Evolutionary conservation across 2,329 filamentous ascomycete genomes (phyloP).

Genomic region (Hypomyces perniciosus): DNA sequence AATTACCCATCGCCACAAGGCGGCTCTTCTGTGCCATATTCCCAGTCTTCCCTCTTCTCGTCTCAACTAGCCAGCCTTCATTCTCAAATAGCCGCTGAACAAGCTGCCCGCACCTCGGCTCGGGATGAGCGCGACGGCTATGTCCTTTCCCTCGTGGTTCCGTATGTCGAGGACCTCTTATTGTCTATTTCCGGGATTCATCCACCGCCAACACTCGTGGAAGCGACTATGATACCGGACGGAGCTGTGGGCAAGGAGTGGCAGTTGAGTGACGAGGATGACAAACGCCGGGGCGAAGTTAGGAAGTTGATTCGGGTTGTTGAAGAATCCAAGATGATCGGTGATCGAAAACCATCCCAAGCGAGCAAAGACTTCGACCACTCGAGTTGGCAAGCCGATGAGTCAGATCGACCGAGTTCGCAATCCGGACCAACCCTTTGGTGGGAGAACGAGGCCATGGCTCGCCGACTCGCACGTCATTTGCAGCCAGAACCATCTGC

Average conservation of each 20-base stretch:
- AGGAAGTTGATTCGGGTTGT: conserved; percentile 28
- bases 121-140: conserved; percentile 34
- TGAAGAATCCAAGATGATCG: background rate
- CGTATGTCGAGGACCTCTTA: conserved; percentile 38
- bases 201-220: conserved; percentile 28
- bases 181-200: conserved; percentile 30
- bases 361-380: background rate
- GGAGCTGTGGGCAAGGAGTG: conserved; percentile 32
- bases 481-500: conserved; percentile 32
- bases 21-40: background rate
- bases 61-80: conserved; percentile 33
- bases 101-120: conserved; percentile 26
- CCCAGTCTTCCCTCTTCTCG: conserved; percentile 25
- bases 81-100: conserved; percentile 29
- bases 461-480: conserved; percentile 37
- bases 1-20: background rate
- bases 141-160: conserved; percentile 34
- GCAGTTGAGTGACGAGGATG: conserved; percentile 29
- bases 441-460: conserved; percentile 44
- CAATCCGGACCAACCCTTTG: conserved; percentile 26
- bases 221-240: conserved; percentile 41
- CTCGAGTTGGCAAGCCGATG: background rate
- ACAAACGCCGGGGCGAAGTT: conserved; percentile 24
- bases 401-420: conserved; percentile 35
- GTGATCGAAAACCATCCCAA: background rate